Conservation (phyloP, 2,329 filamentous ascomycete genomes). For the Fusarium pseudoanthophilum region DNA sequence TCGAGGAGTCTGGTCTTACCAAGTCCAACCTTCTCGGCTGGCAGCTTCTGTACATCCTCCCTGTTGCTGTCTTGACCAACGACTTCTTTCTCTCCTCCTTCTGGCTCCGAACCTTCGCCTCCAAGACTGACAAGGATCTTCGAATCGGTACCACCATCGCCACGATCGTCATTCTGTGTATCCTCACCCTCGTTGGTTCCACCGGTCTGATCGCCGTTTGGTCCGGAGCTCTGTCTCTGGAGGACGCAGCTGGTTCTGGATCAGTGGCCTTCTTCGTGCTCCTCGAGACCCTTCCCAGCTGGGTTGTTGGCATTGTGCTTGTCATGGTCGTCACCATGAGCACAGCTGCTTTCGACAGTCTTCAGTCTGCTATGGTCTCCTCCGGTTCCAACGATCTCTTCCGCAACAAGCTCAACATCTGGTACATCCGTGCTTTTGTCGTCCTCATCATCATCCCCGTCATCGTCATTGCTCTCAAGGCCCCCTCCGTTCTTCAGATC, state of each 20-base stretch:
- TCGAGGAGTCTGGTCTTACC: conserved; percentile 76
- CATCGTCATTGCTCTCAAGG: conserved; percentile 78
- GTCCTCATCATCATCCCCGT: conserved; percentile 79
- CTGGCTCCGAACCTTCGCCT: conserved; percentile 86
- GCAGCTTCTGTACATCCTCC: conserved; percentile 87
- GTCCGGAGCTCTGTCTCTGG: conserved; percentile 74
- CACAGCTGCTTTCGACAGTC: conserved; percentile 81
- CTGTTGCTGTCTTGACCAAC: conserved; percentile 83
- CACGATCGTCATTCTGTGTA: conserved; percentile 70
- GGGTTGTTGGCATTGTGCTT: conserved; percentile 85
- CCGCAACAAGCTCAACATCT: conserved; percentile 81
- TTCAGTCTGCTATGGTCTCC: conserved; percentile 88
- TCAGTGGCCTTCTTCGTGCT: conserved; percentile 81
- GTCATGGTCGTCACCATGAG: conserved; percentile 83
- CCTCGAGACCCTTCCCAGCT: conserved; percentile 75
- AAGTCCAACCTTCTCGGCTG: conserved; percentile 78
- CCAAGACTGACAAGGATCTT: conserved; percentile 81
- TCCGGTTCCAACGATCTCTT: conserved; percentile 86
- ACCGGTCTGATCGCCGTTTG: conserved; percentile 81
- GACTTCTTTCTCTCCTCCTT: conserved; percentile 88
- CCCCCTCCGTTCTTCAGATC: conserved; percentile 80
- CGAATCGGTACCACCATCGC: conserved; percentile 79
- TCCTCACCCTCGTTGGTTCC: conserved; percentile 77
- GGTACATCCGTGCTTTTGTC: conserved; percentile 76
- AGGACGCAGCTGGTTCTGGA: conserved; percentile 66